Evolutionary conservation across 192 early-diverging fungal genomes (phyloP).

Genomic region (Backusella australiensis): DNA sequence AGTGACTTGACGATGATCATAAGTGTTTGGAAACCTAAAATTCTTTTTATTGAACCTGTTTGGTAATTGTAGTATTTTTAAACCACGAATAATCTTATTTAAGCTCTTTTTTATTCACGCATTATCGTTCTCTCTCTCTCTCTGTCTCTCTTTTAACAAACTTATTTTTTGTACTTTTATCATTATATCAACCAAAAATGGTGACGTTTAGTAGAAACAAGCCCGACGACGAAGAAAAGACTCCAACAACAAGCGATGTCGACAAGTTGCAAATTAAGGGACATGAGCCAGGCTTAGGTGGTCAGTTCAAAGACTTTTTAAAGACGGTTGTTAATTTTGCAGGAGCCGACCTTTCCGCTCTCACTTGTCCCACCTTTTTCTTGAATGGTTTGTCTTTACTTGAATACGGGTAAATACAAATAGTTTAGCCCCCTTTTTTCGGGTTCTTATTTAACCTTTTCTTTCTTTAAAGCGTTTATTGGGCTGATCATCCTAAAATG

Average conservation of each 20-base stretch:
- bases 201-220: neutral
- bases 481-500: slow-evolving; percentile 2
- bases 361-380: slow-evolving; percentile 80
- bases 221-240: neutral
- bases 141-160: neutral
- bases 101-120: neutral
- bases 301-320: slow-evolving; percentile 51
- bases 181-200: neutral
- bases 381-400: slow-evolving; percentile 75
- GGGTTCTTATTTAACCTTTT: neutral
- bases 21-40: neutral
- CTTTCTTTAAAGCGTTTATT: neutral
- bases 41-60: neutral
- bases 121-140: neutral
- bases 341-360: slow-evolving; percentile 69
- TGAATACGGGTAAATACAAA: slow-evolving; percentile 62
- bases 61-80: neutral
- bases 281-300: slow-evolving; percentile 18
- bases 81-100: neutral
- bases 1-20: neutral
- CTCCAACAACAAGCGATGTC: slow-evolving; percentile 21
- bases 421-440: neutral
- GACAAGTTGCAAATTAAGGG: slow-evolving; percentile 29
- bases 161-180: neutral
- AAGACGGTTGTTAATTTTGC: slow-evolving; percentile 71